phyloP scores from a whole-genome alignment of 2,329 filamentous ascomycete species.

The Cryphonectria carpinicola region DNA sequence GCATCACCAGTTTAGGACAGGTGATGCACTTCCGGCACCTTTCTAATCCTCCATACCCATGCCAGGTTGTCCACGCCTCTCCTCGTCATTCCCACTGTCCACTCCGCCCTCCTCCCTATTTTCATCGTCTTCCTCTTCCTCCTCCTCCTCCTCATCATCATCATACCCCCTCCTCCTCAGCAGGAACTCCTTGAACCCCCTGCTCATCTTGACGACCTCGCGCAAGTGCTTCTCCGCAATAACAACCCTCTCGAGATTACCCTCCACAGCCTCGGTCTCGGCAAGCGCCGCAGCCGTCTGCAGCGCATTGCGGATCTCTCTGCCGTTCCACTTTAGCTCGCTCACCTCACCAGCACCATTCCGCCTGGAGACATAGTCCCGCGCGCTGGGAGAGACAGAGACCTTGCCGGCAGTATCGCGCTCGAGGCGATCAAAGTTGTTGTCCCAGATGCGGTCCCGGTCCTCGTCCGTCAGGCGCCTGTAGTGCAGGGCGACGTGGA shows the following conservation, averaged over 20 bases:
- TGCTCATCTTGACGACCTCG: slow-evolving; percentile 45
- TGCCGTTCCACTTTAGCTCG: slow-evolving; percentile 46
- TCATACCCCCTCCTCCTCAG: slow-evolving; percentile 24
- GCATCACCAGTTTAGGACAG: background rate
- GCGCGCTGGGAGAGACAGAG: slow-evolving; percentile 43
- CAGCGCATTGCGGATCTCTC: slow-evolving; percentile 42
- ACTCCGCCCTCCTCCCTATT: slow-evolving; percentile 23
- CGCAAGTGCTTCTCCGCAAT: slow-evolving; percentile 42
- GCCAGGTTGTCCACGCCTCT: background rate
- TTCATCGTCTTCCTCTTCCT: background rate
- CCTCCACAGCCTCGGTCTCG: slow-evolving; percentile 46
- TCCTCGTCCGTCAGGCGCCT: slow-evolving; percentile 45
- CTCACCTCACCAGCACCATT: slow-evolving; percentile 41
- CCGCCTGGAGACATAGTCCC: slow-evolving; percentile 41
- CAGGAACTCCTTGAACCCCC: slow-evolving; percentile 43
- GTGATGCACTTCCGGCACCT: background rate
- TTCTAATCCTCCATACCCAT: background rate
- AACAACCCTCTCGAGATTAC: slow-evolving; percentile 36
- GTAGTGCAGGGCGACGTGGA: slow-evolving; percentile 55
- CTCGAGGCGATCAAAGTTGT: slow-evolving; percentile 51
- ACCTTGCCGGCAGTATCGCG: slow-evolving; percentile 45
- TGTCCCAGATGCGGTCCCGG: slow-evolving; percentile 49
- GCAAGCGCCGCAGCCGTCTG: slow-evolving; percentile 51
- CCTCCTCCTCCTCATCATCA: slow-evolving; percentile 27
- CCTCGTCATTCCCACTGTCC: slow-evolving; percentile 6